Evolutionary conservation across 768 basidiomycete genomes (phyloP).

Genomic region (Rickenella mellea): DNA sequence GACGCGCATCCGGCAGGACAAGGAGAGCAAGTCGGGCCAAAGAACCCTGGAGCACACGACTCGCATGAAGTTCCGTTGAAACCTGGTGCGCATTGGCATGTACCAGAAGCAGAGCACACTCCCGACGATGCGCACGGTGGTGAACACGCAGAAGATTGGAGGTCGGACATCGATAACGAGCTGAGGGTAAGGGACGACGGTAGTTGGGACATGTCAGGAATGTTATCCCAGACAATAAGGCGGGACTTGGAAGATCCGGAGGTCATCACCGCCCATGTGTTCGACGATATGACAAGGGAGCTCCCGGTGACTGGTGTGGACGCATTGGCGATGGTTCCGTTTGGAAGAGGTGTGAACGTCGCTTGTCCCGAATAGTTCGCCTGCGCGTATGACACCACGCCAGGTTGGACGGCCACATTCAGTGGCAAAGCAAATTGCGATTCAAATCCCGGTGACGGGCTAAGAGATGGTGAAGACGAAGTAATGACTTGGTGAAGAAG

Average conservation of each 20-base stretch:
- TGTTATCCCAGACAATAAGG: slow-evolving; percentile 67
- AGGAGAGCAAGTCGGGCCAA: slow-evolving; percentile 59
- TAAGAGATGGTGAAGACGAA: slow-evolving; percentile 48
- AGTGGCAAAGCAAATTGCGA: slow-evolving; percentile 55
- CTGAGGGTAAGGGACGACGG: slow-evolving; percentile 32
- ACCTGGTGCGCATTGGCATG: slow-evolving; percentile 44
- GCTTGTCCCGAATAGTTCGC: slow-evolving; percentile 58
- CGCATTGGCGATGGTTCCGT: slow-evolving; percentile 33
- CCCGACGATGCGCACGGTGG: slow-evolving; percentile 68
- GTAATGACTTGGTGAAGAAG: slow-evolving; percentile 61
- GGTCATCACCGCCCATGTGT: slow-evolving; percentile 59
- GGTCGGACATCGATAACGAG: slow-evolving; percentile 52
- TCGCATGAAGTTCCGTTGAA: slow-evolving; percentile 80
- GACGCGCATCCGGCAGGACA: slow-evolving; percentile 60
- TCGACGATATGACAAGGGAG: slow-evolving; percentile 60
- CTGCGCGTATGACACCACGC: slow-evolving; percentile 55
- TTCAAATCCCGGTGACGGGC: slow-evolving; percentile 54
- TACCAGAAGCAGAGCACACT: slow-evolving; percentile 47
- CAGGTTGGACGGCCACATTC: slow-evolving; percentile 54
- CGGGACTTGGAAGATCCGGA: slow-evolving; percentile 42
- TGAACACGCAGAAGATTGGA: slow-evolving; percentile 68
- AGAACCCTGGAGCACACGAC: slow-evolving; percentile 63
- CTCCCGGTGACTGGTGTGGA: slow-evolving; percentile 42
- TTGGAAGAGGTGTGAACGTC: slow-evolving; percentile 49
- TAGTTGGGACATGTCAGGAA: slow-evolving; percentile 67